These are phyloP conservation scores for Tuber indicum DNA, from an alignment of 495 filamentous ascomycete species.

Conservation along the genomic window DNA sequence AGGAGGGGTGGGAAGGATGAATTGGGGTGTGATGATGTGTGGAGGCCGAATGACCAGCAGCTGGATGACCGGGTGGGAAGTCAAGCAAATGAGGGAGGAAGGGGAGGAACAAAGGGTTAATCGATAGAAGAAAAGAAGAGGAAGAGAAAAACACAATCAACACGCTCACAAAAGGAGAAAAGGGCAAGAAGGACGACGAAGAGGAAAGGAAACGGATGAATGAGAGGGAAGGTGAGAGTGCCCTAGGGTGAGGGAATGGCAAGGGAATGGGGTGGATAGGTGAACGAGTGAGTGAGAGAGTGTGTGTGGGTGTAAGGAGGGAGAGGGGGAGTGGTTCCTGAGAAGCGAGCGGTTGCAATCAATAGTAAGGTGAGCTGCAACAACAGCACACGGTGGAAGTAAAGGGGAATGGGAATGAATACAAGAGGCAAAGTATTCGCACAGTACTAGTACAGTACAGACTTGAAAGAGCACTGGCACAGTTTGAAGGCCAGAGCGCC, in stretches of 20 bases:
- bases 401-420: not conserved
- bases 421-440: slow-evolving; percentile 4
- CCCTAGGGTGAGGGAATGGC: not conserved
- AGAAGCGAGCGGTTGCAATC: not conserved
- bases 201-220: slow-evolving; percentile 7
- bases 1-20: slow-evolving; percentile 28
- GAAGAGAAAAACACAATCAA: slow-evolving; percentile 5
- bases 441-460: not conserved
- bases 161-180: slow-evolving; percentile 1
- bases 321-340: slow-evolving; percentile 1
- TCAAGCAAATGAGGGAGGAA: slow-evolving; percentile 31
- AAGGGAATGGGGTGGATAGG: not conserved
- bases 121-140: slow-evolving; percentile 12
- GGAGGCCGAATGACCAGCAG: slow-evolving; percentile 19
- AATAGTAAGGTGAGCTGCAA: not conserved
- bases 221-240: not conserved
- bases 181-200: slow-evolving; percentile 6
- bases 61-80: slow-evolving; percentile 22
- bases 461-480: slow-evolving; percentile 6
- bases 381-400: slow-evolving; percentile 4
- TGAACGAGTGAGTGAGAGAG: not conserved
- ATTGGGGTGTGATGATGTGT: slow-evolving; percentile 25
- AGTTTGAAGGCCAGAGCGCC: not conserved
- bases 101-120: slow-evolving; percentile 18
- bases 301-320: slow-evolving; percentile 5